Base-by-base conservation (phyloP, 257 asterid genomes). In the Solanum verrucosum region DNA sequence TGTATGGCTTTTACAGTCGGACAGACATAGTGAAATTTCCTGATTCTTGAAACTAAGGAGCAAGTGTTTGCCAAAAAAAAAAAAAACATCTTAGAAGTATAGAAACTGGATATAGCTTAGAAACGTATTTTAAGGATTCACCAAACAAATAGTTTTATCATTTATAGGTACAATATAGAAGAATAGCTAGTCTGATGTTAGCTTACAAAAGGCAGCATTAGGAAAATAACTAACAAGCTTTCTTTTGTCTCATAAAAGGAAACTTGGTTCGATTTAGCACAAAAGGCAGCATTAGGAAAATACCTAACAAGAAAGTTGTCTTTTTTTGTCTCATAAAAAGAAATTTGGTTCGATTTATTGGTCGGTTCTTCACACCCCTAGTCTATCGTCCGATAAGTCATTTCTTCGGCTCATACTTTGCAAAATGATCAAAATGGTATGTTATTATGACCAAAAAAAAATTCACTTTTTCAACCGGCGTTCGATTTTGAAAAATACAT, bases 1-100 rank as follows among this genome's bases (percentile, higher is more conserved):
- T 94, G 98, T 88, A 94, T 94, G 96, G 90, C 31, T 85, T 94
- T 94, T 87, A 86, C 88, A 75, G 91, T 92, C 5, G 83, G 63
- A n/a, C 88, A 70, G 79, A 89, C 78, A 27, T 75, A 87, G 12
- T 93, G 90, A 94, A 83, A 87, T 63, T 33, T 68, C 37, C 63
- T 60, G 56, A 52, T 20, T 59, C 46, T 79, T 20, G n/a, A 74
- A 67, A 49, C 29, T 60, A 44, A 18, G 18, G 68, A 46, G 86
- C 33, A 49, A 21, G 70, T 25, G 84, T 25, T 78, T 78, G 2
- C 14, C 52, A 13, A 13, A 20, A 20, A 7, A 59, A 40, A 9
- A 77, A 40, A 40, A n/a, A n/a, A 0, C 4, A 40, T 71, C 5
- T 78, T 78, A 78, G 63, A 15, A 78, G n/a, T 9, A 29, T 3